phyloP scores from a whole-genome alignment of 2,329 filamentous ascomycete genomes.

The Anthostomella pinea region DNA sequence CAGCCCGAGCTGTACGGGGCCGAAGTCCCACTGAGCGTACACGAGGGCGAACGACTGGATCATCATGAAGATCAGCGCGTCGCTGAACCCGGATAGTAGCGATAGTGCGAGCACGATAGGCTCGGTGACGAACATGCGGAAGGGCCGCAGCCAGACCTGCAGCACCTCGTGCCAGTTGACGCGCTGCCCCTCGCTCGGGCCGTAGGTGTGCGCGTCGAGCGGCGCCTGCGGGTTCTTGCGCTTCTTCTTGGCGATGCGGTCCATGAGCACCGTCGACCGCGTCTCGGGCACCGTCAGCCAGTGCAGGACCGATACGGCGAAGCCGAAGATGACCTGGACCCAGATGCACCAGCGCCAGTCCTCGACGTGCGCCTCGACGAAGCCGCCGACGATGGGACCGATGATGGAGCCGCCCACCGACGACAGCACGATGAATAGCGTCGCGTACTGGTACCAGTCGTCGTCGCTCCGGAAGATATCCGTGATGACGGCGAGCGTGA shows the following conservation, averaged over 20 bases:
- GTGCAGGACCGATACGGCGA: constrained; percentile 62
- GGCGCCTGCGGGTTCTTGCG: constrained; percentile 56
- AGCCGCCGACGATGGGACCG: constrained; percentile 72
- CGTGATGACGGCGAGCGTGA: constrained; percentile 69
- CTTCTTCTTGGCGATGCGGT: constrained; percentile 69
- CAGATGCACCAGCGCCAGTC: constrained; percentile 75
- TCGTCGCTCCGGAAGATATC: constrained; percentile 67
- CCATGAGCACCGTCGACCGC: constrained; percentile 70
- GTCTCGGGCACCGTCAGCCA: constrained; percentile 71
- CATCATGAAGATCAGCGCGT: constrained; percentile 76
- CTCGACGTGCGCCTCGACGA: constrained; percentile 59
- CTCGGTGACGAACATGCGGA: constrained; percentile 71
- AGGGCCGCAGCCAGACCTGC: constrained; percentile 60
- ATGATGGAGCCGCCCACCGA: constrained; percentile 74
- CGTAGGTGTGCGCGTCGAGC: constrained; percentile 63
- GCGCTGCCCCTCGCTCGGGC: constrained; percentile 63
- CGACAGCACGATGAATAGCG: constrained; percentile 70
- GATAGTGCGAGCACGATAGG: constrained; percentile 71
- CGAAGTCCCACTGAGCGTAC: constrained; percentile 65
- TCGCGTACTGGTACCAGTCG: constrained; percentile 62
- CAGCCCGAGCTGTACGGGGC: constrained; percentile 53
- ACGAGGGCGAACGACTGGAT: constrained; percentile 69
- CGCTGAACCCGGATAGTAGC: constrained; percentile 68
- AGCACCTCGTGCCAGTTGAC: constrained; percentile 58
- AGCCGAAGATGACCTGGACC: constrained; percentile 79